Conservation (phyloP, 805 yeast species). For the Cephaloascus albidus region DNA sequence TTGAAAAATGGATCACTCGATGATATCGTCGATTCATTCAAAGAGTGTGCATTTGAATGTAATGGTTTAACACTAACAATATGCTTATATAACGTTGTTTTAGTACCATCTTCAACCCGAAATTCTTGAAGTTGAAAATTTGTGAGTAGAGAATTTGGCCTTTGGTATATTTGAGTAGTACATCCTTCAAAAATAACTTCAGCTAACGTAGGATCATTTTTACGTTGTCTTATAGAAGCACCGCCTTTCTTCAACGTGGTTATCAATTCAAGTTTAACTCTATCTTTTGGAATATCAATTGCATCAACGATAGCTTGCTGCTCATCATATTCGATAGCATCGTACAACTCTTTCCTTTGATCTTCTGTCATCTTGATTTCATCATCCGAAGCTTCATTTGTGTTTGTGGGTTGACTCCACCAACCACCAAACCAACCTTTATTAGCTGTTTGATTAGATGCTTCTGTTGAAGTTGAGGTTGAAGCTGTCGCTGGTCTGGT, state of each 20-base stretch:
- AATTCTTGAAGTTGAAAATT: slow-evolving; percentile 74
- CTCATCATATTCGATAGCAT: slow-evolving; percentile 89
- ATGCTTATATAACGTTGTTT: slow-evolving; percentile 71
- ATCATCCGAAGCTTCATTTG: slow-evolving; percentile 14
- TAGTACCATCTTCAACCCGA: slow-evolving; percentile 80
- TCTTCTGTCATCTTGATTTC: slow-evolving; percentile 65
- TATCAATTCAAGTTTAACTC: slow-evolving; percentile 56
- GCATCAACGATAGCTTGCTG: slow-evolving; percentile 37
- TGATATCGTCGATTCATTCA: background rate
- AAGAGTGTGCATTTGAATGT: slow-evolving; percentile 26
- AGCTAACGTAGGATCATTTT: slow-evolving; percentile 44
- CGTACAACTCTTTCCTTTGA: slow-evolving; percentile 81
- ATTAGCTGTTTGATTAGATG: slow-evolving; percentile 5
- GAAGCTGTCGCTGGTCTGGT: slow-evolving; percentile 6
- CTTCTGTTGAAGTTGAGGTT: slow-evolving; percentile 2
- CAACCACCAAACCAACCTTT: slow-evolving; percentile 65
- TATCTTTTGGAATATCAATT: slow-evolving; percentile 62
- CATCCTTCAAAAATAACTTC: slow-evolving; percentile 81
- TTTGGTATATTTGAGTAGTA: slow-evolving; percentile 57
- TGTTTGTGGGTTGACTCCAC: slow-evolving; percentile 37
- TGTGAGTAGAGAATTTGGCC: slow-evolving; percentile 70
- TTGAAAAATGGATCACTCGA: slow-evolving; percentile 63
- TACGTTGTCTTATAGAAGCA: slow-evolving; percentile 42
- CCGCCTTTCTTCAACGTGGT: slow-evolving; percentile 74
- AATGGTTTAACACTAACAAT: slow-evolving; percentile 75